Percentiles rank a stretch among this genome's conserved stretches.
Conservation (phyloP, 495 filamentous ascomycete species). For the Aspergillus bridgeri region DNA sequence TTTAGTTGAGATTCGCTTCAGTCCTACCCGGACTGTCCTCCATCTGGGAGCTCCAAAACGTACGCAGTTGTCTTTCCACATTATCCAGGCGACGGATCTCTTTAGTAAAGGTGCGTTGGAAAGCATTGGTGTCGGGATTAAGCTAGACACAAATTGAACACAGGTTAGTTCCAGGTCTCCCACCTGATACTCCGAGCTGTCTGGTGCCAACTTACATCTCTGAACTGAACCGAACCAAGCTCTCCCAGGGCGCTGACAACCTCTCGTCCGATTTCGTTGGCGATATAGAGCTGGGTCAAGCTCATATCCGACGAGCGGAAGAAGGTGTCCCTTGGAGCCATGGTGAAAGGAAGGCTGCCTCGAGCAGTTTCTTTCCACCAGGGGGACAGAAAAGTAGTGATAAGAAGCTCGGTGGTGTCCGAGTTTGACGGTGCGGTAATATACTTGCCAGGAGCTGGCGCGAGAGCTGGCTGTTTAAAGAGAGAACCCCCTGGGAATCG, state of each 20-base stretch:
- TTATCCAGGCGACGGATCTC: constrained; percentile 97
- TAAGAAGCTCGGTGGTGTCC: background rate
- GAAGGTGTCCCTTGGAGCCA: constrained; percentile 76
- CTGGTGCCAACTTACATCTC: constrained; percentile 68
- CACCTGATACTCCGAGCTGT: background rate
- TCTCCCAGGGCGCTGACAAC: constrained; percentile 95
- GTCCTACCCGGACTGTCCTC: background rate
- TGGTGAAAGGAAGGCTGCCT: constrained; percentile 33
- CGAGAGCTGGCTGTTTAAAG: background rate
- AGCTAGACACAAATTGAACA: constrained; percentile 52
- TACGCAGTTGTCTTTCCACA: constrained; percentile 95
- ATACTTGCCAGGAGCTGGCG: constrained; percentile 3
- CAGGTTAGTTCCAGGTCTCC: constrained; percentile 11
- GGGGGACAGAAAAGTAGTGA: constrained; percentile 11
- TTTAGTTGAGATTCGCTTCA: background rate
- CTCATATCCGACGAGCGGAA: constrained; percentile 99
- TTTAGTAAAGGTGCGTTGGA: constrained; percentile 95
- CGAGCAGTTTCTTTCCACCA: constrained; percentile 30
- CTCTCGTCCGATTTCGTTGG: constrained; percentile 97
- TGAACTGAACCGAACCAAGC: constrained; percentile 91
- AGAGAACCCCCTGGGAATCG: constrained; percentile 4
- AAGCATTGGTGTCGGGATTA: constrained; percentile 87
- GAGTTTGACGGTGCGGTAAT: constrained; percentile 7
- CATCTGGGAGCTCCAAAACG: constrained; percentile 24
- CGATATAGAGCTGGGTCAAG: constrained; percentile 98